phyloP scores from a whole-genome alignment of 2,329 filamentous ascomycete species.

The Nothophoma quercina region DNA sequence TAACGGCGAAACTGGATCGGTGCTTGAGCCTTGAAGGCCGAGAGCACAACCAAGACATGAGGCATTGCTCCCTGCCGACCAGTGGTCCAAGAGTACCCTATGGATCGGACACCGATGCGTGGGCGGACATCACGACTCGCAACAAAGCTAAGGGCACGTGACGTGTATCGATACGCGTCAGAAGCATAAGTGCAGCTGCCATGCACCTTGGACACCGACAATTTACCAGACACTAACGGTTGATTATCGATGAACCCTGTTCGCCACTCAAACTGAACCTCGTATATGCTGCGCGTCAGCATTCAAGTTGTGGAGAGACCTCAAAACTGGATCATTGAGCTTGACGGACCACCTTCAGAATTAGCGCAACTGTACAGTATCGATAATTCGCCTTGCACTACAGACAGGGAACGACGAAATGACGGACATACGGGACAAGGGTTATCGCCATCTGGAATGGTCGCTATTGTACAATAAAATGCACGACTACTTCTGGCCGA shows the following conservation, averaged over 20 bases:
- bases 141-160: neutral
- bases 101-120: no score
- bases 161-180: no score
- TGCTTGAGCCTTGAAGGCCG: no score
- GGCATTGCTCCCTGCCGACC: no score
- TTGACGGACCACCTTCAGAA: slow-evolving; percentile 2
- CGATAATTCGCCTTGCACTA: slow-evolving; percentile 25
- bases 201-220: neutral
- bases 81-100: no score
- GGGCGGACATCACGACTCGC: no score
- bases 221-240: neutral
- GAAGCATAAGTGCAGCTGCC: no score
- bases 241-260: neutral
- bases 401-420: slow-evolving; percentile 28
- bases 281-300: slow-evolving; percentile 1
- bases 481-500: slow-evolving; percentile 20
- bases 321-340: slow-evolving; percentile 4
- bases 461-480: slow-evolving; percentile 21
- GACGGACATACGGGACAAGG: slow-evolving; percentile 24
- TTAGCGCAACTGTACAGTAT: slow-evolving; percentile 32
- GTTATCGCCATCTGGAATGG: slow-evolving; percentile 25
- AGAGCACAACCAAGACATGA: no score
- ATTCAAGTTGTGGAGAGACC: neutral
- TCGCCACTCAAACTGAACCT: neutral
- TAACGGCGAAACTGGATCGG: no score